A percentile compares a stretch with the other conserved stretches of the same genome.
Conservation (phyloP, 2,329 filamentous ascomycete species). For the Diaporthe humulicola region DNA sequence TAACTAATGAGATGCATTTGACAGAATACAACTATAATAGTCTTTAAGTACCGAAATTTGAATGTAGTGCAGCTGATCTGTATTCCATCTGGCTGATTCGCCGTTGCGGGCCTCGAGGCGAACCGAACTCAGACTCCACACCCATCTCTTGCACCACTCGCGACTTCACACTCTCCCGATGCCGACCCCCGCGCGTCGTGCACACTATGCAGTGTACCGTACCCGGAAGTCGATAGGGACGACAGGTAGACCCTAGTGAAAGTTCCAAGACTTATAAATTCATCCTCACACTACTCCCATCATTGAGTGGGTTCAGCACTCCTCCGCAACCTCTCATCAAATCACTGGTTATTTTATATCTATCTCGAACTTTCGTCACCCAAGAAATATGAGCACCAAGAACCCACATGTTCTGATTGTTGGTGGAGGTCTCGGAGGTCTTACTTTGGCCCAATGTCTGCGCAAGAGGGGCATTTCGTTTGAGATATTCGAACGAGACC, state of each 20-base stretch:
- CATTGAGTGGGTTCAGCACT: background rate
- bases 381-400: background rate
- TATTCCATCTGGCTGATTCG: background rate
- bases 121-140: background rate
- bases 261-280: background rate
- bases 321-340: background rate
- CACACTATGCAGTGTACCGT: background rate
- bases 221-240: background rate
- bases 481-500: conserved; percentile 21
- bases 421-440: conserved; percentile 42
- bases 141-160: background rate
- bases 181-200: background rate
- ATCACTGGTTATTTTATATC: background rate
- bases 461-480: conserved; percentile 38
- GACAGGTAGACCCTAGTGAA: background rate
- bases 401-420: conserved; percentile 39
- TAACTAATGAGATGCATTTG: background rate
- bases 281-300: fast-evolving
- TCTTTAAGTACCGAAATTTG: background rate
- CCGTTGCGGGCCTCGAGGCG: background rate
- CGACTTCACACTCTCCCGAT: background rate
- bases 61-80: background rate
- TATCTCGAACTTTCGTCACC: no score
- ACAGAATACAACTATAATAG: background rate
- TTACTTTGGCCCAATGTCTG: conserved; percentile 42